Percentiles rank a stretch among this genome's conserved stretches.
phyloP scores from a whole-genome alignment of 495 filamentous ascomycete species.

The Hyaloscypha finlandica region DNA sequence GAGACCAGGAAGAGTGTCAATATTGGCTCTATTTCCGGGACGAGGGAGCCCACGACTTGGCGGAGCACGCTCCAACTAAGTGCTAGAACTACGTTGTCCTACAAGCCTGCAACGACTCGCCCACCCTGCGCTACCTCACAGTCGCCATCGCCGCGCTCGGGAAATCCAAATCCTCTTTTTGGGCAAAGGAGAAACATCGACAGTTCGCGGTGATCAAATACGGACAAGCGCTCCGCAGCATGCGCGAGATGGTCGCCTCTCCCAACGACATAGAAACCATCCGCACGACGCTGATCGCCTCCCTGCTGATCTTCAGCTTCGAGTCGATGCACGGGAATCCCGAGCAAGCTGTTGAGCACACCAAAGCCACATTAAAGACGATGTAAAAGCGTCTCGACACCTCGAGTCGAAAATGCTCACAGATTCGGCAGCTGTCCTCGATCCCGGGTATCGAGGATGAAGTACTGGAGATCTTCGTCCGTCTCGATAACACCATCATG shows the following conservation, averaged over 20 bases:
- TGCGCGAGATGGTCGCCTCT: conserved; percentile 9
- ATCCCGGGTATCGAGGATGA: conserved; percentile 38
- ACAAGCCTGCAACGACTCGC: conserved; percentile 58
- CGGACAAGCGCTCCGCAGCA: conserved; percentile 6
- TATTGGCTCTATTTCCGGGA: conserved; percentile 60
- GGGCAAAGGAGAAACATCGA: not conserved
- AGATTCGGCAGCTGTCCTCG: not conserved
- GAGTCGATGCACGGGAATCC: conserved; percentile 15
- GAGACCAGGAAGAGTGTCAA: conserved; percentile 25
- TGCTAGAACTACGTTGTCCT: conserved; percentile 59
- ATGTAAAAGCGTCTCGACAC: conserved; percentile 24
- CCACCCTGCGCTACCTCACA: conserved; percentile 60
- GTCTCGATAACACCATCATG: conserved; percentile 30
- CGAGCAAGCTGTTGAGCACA: conserved; percentile 13
- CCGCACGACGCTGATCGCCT: conserved; percentile 12
- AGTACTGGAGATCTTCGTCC: conserved; percentile 52
- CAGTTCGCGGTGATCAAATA: conserved; percentile 12
- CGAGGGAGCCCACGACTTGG: conserved; percentile 54
- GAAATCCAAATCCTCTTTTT: conserved; percentile 41
- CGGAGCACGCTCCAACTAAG: conserved; percentile 57
- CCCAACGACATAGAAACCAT: conserved; percentile 5
- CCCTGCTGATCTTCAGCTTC: conserved; percentile 24
- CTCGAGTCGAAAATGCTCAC: not conserved
- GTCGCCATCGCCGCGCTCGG: conserved; percentile 61
- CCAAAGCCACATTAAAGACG: conserved; percentile 15